Conservation (phyloP, 805 yeast species). For the baker's yeast (Saccharomyces cerevisiae) region DNA sequence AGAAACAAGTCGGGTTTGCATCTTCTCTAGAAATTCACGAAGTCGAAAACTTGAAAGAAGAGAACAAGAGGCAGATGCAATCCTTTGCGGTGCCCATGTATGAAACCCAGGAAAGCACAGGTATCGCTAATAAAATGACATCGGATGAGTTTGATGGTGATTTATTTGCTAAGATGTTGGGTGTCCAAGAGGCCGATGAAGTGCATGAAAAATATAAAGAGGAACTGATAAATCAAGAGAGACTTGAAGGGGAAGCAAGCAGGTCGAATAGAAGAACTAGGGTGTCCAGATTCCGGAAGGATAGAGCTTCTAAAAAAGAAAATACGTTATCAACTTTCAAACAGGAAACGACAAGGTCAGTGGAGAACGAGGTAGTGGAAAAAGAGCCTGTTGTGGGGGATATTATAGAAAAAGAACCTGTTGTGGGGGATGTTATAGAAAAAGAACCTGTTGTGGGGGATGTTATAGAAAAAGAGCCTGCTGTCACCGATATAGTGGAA, state of each 20-base stretch:
- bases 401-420: neutral
- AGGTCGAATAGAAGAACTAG: conserved; percentile 11
- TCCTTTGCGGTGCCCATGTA: conserved; percentile 5
- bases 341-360: neutral
- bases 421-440: conserved; percentile 3
- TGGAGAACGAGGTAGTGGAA: conserved; percentile 5
- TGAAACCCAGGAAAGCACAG: neutral
- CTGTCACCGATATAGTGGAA: conserved; percentile 2
- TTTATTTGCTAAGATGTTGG: conserved; percentile 26
- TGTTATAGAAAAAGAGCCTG: conserved; percentile 2
- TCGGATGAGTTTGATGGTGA: conserved; percentile 27
- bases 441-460: conserved; percentile 2
- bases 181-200: conserved; percentile 27
- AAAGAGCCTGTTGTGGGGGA: neutral
- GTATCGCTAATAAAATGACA: neutral
- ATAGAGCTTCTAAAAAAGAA: conserved; percentile 7
- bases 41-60: conserved; percentile 28
- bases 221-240: conserved; percentile 4
- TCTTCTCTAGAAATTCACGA: conserved; percentile 26
- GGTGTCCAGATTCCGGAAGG: conserved; percentile 27
- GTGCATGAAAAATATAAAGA: conserved; percentile 23
- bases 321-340: neutral
- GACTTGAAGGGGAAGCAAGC: neutral
- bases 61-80: conserved; percentile 26
- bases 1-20: conserved; percentile 29